These are phyloP conservation scores for Penicillium sp. DNA, from an alignment of 2,329 filamentous ascomycete genomes.

Conservation along the genomic window DNA sequence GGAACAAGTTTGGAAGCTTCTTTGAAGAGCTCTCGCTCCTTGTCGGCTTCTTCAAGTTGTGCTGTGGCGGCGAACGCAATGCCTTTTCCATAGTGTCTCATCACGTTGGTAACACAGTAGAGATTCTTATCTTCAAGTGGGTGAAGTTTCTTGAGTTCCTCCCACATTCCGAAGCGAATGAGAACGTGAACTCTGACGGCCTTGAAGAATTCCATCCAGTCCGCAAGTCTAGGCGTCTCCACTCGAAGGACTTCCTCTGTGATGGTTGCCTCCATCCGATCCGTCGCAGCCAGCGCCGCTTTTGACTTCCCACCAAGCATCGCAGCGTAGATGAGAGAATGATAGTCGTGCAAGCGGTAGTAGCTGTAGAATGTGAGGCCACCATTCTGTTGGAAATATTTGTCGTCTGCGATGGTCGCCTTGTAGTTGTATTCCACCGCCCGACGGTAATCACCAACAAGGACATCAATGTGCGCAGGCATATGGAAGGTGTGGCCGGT, in stretches of 20 bases:
- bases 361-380: slow-evolving; percentile 67
- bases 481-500: slow-evolving; percentile 69
- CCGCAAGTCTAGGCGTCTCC: slow-evolving; percentile 67
- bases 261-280: slow-evolving; percentile 57
- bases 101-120: slow-evolving; percentile 66
- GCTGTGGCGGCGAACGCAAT: slow-evolving; percentile 61
- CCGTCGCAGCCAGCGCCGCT: slow-evolving; percentile 58
- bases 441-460: slow-evolving; percentile 66
- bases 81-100: slow-evolving; percentile 63
- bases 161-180: slow-evolving; percentile 69
- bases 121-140: slow-evolving; percentile 57
- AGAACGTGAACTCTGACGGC: slow-evolving; percentile 64
- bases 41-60: slow-evolving; percentile 51
- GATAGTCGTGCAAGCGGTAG: slow-evolving; percentile 69
- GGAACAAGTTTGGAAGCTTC: slow-evolving; percentile 53
- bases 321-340: slow-evolving; percentile 70
- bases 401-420: slow-evolving; percentile 64
- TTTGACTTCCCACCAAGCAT: slow-evolving; percentile 67
- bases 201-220: slow-evolving; percentile 71
- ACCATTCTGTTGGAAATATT: slow-evolving; percentile 57
- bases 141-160: slow-evolving; percentile 57
- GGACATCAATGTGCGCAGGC: slow-evolving; percentile 70
- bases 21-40: slow-evolving; percentile 51
- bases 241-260: slow-evolving; percentile 61
- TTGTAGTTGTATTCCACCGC: slow-evolving; percentile 64